These are phyloP conservation scores for Pyrenochaeta sp. DNA, from an alignment of 2,329 filamentous ascomycete genomes.

Conservation along the genomic window DNA sequence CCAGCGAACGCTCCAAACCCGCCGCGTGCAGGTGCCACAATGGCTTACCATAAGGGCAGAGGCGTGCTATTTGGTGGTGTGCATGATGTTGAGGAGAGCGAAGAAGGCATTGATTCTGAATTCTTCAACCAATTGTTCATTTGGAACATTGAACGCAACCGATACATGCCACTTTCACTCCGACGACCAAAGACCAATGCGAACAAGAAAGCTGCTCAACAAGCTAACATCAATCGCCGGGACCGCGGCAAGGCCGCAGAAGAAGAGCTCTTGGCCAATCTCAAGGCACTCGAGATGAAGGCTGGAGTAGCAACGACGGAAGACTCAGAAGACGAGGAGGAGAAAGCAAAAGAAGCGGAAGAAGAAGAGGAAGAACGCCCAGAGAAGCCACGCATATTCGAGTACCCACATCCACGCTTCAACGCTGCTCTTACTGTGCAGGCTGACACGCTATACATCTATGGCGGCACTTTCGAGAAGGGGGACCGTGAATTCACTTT, in stretches of 20 bases:
- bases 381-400: conserved; percentile 70
- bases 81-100: conserved; percentile 87
- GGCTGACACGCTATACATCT: conserved; percentile 91
- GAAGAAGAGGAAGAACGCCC: conserved; percentile 63
- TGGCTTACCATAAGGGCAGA: conserved; percentile 92
- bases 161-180: conserved; percentile 86
- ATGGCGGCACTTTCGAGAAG: conserved; percentile 94
- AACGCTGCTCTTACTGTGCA: conserved; percentile 91
- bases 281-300: conserved; percentile 84
- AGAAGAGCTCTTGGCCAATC: conserved; percentile 85
- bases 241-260: conserved; percentile 89
- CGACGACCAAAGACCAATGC: conserved; percentile 75
- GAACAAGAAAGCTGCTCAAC: conserved; percentile 63
- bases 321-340: conserved; percentile 41
- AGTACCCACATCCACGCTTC: conserved; percentile 89
- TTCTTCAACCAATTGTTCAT: conserved; percentile 94
- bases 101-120: conserved; percentile 95
- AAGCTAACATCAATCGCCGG: conserved; percentile 53
- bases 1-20: conserved; percentile 89
- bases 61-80: conserved; percentile 95
- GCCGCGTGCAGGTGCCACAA: conserved; percentile 85
- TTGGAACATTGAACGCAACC: conserved; percentile 94
- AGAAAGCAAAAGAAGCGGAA: conserved; percentile 42
- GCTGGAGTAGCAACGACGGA: conserved; percentile 63
- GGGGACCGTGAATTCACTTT: conserved; percentile 95